Conservation (phyloP, 2,329 filamentous ascomycete species). For the Sclerotiophoma versabilis region DNA sequence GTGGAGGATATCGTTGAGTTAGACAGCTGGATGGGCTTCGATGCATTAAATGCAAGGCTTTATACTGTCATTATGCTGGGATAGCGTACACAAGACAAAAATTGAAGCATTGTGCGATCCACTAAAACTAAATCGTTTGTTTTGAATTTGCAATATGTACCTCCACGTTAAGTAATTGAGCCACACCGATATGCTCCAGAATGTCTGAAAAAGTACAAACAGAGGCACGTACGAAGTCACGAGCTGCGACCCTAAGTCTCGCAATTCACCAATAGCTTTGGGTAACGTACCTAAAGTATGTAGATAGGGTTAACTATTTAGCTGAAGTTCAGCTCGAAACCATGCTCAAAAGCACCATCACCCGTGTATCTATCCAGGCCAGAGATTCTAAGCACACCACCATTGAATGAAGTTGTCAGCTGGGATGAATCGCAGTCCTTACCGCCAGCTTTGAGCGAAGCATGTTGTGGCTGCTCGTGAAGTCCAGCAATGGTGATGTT, state of each 20-base stretch:
- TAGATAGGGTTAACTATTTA: neutral
- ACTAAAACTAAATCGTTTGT: too few species aligned
- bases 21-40: conserved; percentile 8
- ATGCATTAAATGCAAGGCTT: neutral
- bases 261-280: too few species aligned
- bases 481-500: conserved; percentile 61
- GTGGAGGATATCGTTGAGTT: conserved; percentile 2
- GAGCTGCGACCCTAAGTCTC: too few species aligned
- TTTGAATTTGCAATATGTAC: too few species aligned
- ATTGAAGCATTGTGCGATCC: too few species aligned
- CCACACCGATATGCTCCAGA: too few species aligned
- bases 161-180: too few species aligned
- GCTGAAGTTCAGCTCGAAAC: conserved; percentile 57
- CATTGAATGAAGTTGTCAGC: conserved; percentile 18
- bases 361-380: conserved; percentile 56
- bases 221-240: too few species aligned
- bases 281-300: too few species aligned
- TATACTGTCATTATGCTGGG: conserved; percentile 3
- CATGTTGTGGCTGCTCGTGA: conserved; percentile 34
- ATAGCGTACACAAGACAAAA: neutral
- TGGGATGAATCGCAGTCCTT: neutral
- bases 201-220: too few species aligned
- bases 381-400: conserved; percentile 56
- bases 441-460: conserved; percentile 16
- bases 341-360: conserved; percentile 60